These are phyloP conservation scores for Sicyos baderoa DNA, from an alignment of 306 rosid genomes.

Conservation along the genomic window DNA sequence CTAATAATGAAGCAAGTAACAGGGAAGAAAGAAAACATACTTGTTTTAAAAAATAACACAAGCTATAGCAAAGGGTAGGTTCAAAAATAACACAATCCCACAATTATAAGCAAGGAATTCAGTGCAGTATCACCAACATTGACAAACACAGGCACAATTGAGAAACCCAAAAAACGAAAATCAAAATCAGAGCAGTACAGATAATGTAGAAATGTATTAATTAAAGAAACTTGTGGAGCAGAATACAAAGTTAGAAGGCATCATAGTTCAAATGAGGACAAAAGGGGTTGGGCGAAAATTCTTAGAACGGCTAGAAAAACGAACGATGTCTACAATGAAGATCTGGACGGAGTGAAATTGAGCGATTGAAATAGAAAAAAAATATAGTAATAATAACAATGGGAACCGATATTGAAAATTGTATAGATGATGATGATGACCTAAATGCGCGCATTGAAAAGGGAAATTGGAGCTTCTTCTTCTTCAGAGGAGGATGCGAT, in stretches of 20 bases:
- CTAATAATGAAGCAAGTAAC: no score
- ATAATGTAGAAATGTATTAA: slow-evolving; percentile 1
- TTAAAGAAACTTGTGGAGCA: not conserved
- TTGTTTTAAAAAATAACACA: not conserved
- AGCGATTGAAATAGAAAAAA: not conserved
- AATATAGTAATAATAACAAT: no score
- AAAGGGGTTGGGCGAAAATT: not conserved
- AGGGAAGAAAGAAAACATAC: not conserved
- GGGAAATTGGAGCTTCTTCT: not conserved
- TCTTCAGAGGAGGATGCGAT: not conserved
- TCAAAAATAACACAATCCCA: not conserved
- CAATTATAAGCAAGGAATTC: not conserved
- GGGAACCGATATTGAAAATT: not conserved
- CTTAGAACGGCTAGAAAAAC: not conserved
- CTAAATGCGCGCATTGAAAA: not conserved
- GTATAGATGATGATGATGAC: not conserved
- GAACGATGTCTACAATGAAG: not conserved
- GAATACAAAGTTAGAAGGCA: not conserved
- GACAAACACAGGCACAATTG: not conserved
- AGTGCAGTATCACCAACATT: not conserved
- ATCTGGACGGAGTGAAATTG: not conserved
- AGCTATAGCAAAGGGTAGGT: not conserved
- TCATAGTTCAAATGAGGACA: not conserved
- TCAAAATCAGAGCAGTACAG: not conserved
- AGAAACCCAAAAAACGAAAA: not conserved